phyloP scores from a whole-genome alignment of 805 yeast species.

The Starmerella apicola region DNA sequence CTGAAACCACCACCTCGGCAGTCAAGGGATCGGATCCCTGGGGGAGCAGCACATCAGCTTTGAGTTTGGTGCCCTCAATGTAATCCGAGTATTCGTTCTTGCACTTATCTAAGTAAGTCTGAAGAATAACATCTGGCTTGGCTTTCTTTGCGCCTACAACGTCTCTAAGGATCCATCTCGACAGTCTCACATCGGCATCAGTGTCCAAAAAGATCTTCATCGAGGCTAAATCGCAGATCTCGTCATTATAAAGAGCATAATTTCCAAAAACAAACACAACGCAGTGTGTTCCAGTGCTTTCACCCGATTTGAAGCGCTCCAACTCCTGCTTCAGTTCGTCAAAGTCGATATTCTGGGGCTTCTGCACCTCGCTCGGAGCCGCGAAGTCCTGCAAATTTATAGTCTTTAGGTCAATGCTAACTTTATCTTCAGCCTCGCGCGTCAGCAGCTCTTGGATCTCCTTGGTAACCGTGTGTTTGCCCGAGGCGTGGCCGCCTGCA shows the following conservation, averaged over 20 bases:
- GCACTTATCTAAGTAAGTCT: conserved; percentile 41
- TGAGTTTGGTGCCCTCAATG: conserved; percentile 48
- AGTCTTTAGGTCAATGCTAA: conserved; percentile 7
- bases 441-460: conserved; percentile 28
- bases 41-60: conserved; percentile 65
- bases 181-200: conserved; percentile 72
- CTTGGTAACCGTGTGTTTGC: conserved; percentile 32
- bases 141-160: conserved; percentile 18
- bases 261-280: conserved; percentile 56
- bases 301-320: conserved; percentile 2
- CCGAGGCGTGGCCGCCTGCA: conserved; percentile 55
- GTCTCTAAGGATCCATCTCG: conserved; percentile 49
- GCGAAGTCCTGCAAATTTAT: conserved; percentile 38
- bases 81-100: conserved; percentile 56
- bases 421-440: conserved; percentile 19
- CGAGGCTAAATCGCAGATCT: conserved; percentile 42
- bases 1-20: conserved; percentile 50
- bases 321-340: conserved; percentile 19
- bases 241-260: conserved; percentile 60
- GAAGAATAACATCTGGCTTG: conserved; percentile 26
- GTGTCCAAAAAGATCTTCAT: conserved; percentile 67
- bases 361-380: conserved; percentile 12
- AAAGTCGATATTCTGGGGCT: conserved; percentile 28
- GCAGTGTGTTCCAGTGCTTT: neutral
- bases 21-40: conserved; percentile 53